Conservation (phyloP, 139 green algal species). For the Astrephomene gubernaculifera region DNA sequence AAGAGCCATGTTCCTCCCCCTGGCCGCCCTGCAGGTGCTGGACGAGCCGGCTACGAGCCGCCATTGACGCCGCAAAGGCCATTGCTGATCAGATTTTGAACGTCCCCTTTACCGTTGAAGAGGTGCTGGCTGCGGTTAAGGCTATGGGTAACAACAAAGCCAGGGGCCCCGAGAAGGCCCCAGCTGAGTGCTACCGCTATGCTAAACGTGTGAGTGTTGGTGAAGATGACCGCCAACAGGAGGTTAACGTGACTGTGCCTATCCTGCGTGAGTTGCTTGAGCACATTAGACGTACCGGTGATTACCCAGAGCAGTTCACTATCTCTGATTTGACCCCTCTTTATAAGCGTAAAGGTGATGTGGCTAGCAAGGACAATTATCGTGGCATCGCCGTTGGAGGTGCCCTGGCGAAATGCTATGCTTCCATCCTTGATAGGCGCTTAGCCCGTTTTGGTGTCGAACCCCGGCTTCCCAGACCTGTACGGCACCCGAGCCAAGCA, state of each 20-base stretch:
- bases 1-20: too few species aligned
- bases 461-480: not conserved
- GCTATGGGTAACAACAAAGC: not conserved
- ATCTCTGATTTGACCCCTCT: not conserved
- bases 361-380: not conserved
- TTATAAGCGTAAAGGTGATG: not conserved
- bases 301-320: not conserved
- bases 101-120: not conserved
- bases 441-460: not conserved
- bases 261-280: not conserved
- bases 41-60: conserved; percentile 89
- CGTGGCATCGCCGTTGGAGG: not conserved
- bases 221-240: not conserved
- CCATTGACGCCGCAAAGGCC: too few species aligned
- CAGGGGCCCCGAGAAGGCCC: not conserved
- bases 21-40: conserved; percentile 68
- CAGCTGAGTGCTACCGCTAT: not conserved
- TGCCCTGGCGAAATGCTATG: not conserved
- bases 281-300: not conserved
- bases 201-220: not conserved
- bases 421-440: not conserved
- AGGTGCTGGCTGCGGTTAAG: too few species aligned
- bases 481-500: not conserved
- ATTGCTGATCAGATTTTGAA: not conserved
- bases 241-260: not conserved